Base-by-base conservation (phyloP, 148 eudicot genomes). In the Hydrangea macrophylla region DNA sequence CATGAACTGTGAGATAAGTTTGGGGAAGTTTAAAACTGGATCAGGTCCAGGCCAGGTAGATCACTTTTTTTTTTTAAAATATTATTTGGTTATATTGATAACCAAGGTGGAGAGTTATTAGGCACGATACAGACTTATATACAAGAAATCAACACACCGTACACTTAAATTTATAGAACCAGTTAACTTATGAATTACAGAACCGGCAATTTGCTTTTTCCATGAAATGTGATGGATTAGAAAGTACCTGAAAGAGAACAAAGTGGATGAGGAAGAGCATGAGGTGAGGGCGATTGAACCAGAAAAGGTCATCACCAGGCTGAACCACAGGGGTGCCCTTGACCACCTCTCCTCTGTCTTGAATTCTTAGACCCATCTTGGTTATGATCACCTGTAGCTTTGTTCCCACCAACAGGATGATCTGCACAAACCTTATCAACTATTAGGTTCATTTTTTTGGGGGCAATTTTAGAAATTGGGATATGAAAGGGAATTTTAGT, bases 381-480 rank as follows among this genome's bases (percentile, higher is more conserved):
- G 88, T 84, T 40, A 84, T 84, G 25, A 81, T 76, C 55, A 84
- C 76, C 23, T 84, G 88, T 39, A 84, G 68, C 64, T 81, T 84
- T 50, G 88, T 74, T 24, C 88, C 88, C 1, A 84, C 85, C 42
- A 81, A 30, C 23, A 84, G 70, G 45, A 80, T 76, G 10, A 83
- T 68, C 71, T 57, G 55, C 62, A 36, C 15, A 48, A 48, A 0
- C 22, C 53, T 15, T 48, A 18, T 18, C 20, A 10, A 11, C 1
- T 18, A 28, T 53, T 3, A 36, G 56, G 8, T 33, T 27, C 12
- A 6, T 61, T 48, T 60, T n/a, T 35, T 25, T 12, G 25, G 18
- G n/a, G 45, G 54, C 9, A 25, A 1, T 51, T 22, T 10, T 58
- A 23, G 31, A 61, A 15, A 20, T 23, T 11, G 26, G 1, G 7